phyloP scores from a whole-genome alignment of 257 asterid species.

The Jacaranda copaia region DNA sequence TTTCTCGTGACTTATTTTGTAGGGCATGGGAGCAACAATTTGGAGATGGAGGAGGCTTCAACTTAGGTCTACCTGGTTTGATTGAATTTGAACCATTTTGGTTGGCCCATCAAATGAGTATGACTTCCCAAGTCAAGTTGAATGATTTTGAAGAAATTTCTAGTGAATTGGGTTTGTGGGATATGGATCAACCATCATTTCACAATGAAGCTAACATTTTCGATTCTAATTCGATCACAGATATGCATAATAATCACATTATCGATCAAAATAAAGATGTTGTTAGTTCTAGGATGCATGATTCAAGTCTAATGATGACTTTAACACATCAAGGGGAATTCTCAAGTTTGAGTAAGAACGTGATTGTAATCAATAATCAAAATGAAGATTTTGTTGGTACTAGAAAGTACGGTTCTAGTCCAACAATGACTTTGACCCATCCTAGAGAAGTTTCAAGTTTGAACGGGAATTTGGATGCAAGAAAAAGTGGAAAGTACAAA shows the following conservation, averaged over 20 bases:
- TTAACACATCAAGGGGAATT: neutral
- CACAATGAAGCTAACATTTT: conserved; percentile 13
- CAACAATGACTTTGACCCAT: neutral
- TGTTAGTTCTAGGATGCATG: neutral
- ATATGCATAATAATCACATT: conserved; percentile 6
- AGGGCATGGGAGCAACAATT: conserved; percentile 58
- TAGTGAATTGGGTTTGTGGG: conserved; percentile 52
- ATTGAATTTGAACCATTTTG: conserved; percentile 39
- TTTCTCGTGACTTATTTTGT: conserved; percentile 2
- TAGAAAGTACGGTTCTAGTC: neutral
- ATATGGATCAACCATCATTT: conserved; percentile 36
- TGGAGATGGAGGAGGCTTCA: conserved; percentile 37
- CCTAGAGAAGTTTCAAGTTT: neutral
- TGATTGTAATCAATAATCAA: neutral
- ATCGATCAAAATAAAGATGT: neutral
- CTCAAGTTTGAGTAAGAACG: neutral
- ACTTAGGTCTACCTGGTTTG: conserved; percentile 31
- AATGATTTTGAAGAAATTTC: conserved; percentile 56
- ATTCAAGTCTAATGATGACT: neutral
- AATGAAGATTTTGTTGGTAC: neutral
- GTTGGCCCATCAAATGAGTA: conserved; percentile 21
- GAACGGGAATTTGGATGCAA: neutral
- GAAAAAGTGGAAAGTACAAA: conserved; percentile 45
- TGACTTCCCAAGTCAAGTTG: conserved; percentile 32
- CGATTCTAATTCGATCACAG: conserved; percentile 30